Evolutionary conservation across 73 alveolate species (phyloP).

Genomic region (Paramecium biaurelia): DNA sequence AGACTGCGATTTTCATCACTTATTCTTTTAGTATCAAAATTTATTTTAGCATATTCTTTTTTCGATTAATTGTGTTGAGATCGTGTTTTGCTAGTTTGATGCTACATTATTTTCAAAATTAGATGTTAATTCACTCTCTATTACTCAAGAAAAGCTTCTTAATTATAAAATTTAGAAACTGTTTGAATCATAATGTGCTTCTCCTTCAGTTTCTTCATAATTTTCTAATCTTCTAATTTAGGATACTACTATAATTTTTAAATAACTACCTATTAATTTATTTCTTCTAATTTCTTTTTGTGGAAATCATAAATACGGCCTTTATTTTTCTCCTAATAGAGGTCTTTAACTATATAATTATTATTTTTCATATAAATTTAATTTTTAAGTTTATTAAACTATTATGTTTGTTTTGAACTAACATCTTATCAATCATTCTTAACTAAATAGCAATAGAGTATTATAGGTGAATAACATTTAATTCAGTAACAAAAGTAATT

Average conservation of each 20-base stretch:
- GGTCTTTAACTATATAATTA: background rate
- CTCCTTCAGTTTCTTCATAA: background rate
- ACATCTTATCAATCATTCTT: background rate
- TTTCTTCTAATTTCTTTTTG: slow-evolving; percentile 39
- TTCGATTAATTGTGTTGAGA: background rate
- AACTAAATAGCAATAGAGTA: background rate
- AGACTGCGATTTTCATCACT: slow-evolving; percentile 12
- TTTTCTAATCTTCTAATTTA: background rate
- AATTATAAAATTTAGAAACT: background rate
- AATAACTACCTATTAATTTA: background rate
- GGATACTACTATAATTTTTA: background rate
- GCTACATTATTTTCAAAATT: background rate
- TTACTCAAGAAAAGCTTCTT: slow-evolving; percentile 13
- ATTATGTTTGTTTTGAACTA: background rate
- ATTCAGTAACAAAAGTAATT: background rate
- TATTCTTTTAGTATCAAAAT: background rate
- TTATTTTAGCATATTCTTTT: background rate
- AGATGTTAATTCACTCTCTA: background rate
- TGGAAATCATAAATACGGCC: background rate
- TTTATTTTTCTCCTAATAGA: slow-evolving; percentile 11
- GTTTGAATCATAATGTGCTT: background rate
- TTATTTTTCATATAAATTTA: background rate
- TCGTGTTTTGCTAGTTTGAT: background rate
- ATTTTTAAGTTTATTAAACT: background rate
- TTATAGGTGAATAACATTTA: background rate